Evolutionary conservation across 2,329 filamentous ascomycete species (phyloP).

Genomic region (Aspergillus fijiensis): DNA sequence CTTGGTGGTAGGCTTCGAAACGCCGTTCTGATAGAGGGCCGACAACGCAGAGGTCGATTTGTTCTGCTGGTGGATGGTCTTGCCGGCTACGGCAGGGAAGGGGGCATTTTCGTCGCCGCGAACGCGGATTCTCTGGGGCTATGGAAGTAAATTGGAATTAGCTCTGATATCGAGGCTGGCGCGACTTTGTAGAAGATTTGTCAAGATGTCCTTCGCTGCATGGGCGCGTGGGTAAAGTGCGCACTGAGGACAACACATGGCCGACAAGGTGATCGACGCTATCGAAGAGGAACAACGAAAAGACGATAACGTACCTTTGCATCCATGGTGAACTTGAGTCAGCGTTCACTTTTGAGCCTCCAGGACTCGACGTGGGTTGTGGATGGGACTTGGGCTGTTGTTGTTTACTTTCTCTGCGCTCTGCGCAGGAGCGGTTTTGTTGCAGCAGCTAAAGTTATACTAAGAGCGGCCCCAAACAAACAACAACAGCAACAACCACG

Average conservation of each 20-base stretch:
- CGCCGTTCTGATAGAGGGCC: conserved; percentile 52
- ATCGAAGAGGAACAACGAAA: conserved; percentile 9
- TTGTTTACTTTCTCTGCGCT: conserved; percentile 24
- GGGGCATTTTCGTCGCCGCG: conserved; percentile 69
- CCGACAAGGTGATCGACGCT: neutral
- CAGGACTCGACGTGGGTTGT: conserved; percentile 13
- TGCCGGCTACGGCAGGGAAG: conserved; percentile 51
- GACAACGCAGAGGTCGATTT: conserved; percentile 72
- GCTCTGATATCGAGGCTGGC: conserved; percentile 1
- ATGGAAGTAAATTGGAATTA: conserved; percentile 21
- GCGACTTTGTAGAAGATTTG: neutral
- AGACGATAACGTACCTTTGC: conserved; percentile 45
- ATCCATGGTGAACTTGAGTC: conserved; percentile 40
- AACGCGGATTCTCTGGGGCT: conserved; percentile 70
- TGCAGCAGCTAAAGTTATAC: conserved; percentile 22
- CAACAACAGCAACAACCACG: conserved; percentile 19
- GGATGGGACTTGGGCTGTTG: conserved; percentile 9
- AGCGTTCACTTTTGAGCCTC: conserved; percentile 6
- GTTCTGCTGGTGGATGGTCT: conserved; percentile 72
- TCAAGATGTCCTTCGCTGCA: neutral
- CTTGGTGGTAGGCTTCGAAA: conserved; percentile 66
- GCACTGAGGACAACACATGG: neutral
- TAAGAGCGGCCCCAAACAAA: conserved; percentile 27
- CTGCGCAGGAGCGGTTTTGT: conserved; percentile 15
- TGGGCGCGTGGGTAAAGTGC: neutral